These are phyloP conservation scores for Sindora glabra DNA, from an alignment of 306 rosid genomes.

Conservation along the genomic window DNA sequence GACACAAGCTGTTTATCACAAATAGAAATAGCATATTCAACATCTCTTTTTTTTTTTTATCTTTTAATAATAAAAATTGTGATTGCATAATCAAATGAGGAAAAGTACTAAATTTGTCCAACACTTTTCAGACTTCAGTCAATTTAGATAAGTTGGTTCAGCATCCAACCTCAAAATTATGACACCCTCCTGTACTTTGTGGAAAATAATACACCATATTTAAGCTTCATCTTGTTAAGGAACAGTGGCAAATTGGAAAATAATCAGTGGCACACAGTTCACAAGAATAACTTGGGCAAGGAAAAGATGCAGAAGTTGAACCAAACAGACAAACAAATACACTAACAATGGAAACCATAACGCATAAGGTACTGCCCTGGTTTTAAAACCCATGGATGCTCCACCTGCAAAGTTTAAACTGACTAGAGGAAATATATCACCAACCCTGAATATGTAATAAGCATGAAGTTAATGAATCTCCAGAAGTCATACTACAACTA, in stretches of 20 bases:
- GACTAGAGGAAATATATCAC: constrained; percentile 64
- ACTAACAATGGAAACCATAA: constrained; percentile 51
- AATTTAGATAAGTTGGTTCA: too few species aligned
- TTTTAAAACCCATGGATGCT: constrained; percentile 83
- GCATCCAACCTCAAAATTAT: constrained; percentile 74
- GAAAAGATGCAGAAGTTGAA: not conserved
- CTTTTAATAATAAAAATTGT: too few species aligned
- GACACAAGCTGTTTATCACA: not conserved
- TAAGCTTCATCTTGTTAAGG: constrained; percentile 56
- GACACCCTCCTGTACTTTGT: constrained; percentile 64
- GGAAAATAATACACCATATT: constrained; percentile 84
- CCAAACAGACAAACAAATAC: constrained; percentile 2
- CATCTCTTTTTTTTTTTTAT: too few species aligned
- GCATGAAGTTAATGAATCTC: constrained; percentile 23
- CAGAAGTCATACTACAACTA: not conserved
- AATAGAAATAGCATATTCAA: constrained; percentile 4
- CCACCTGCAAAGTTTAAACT: constrained; percentile 81
- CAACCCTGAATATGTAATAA: constrained; percentile 42
- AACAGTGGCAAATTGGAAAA: constrained; percentile 5
- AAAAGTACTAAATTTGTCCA: not conserved
- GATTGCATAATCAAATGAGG: not conserved
- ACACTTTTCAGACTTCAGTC: too few species aligned
- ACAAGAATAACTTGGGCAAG: not conserved
- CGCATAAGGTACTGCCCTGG: constrained; percentile 81
- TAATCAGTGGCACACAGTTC: constrained; percentile 5